Conservation (phyloP, 2,329 filamentous ascomycete species). For the Paecilomyces sp. region DNA sequence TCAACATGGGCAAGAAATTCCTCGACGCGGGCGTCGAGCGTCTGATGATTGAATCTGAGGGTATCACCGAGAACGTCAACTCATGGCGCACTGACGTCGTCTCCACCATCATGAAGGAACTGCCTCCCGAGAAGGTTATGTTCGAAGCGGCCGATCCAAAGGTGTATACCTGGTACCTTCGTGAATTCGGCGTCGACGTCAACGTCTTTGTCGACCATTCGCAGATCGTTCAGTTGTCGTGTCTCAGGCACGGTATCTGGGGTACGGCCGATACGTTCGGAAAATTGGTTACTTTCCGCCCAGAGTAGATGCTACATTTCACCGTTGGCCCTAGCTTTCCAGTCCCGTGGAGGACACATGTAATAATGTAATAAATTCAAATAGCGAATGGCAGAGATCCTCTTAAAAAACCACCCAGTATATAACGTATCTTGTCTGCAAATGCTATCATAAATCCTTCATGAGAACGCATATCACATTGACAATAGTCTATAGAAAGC, state of each 20-base stretch:
- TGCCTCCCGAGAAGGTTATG: slow-evolving; percentile 49
- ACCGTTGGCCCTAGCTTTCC: not conserved
- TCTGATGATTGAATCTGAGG: slow-evolving; percentile 55
- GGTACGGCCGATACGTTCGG: slow-evolving; percentile 51
- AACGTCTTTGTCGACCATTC: slow-evolving; percentile 53
- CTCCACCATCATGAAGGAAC: slow-evolving; percentile 44
- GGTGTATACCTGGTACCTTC: slow-evolving; percentile 52
- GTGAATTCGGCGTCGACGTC: slow-evolving; percentile 51
- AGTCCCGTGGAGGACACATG: too few species aligned
- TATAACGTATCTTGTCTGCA: too few species aligned
- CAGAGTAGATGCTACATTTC: slow-evolving; percentile 6
- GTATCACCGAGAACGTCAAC: slow-evolving; percentile 51
- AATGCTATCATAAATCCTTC: too few species aligned
- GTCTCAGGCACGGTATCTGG: slow-evolving; percentile 48
- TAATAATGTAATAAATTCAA: too few species aligned
- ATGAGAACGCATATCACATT: too few species aligned
- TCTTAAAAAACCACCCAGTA: too few species aligned
- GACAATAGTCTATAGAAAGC: too few species aligned
- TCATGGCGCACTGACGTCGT: slow-evolving; percentile 51
- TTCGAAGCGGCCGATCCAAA: slow-evolving; percentile 51
- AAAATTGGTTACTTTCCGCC: slow-evolving; percentile 40
- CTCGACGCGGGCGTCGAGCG: slow-evolving; percentile 47
- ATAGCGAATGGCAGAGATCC: too few species aligned
- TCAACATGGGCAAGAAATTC: slow-evolving; percentile 45
- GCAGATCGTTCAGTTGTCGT: slow-evolving; percentile 50